Evolutionary conservation across 257 asterid species (phyloP), one percentile per base, ranked within the genome.

Genomic region (Scutellaria galericulata): DNA sequence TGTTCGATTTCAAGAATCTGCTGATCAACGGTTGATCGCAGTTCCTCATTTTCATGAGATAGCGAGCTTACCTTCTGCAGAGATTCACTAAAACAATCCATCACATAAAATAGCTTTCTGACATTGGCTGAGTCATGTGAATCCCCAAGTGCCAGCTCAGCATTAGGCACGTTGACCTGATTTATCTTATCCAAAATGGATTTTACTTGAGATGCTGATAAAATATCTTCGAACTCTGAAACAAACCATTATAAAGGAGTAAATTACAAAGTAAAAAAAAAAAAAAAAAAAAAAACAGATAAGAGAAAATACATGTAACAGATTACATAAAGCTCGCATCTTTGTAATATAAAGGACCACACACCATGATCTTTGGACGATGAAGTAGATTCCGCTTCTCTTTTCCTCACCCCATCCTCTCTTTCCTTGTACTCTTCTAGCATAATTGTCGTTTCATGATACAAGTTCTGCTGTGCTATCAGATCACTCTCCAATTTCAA

Each of bases 181-280:
- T 79, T 84, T 68, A 92, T 73, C 85, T 92, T 92, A 59, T 86
- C 86, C 71, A 88, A 77, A 71, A 94, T 82, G 76, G 84, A 83
- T 62, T 80, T 84, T 58, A 86, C 68, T 80, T 89, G 85, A 64
- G 96, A 83, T 56, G 85, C 78, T 62, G 97, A 85, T 71, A 91
- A 81, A 46, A 81, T 68, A 66, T 74, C 90, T 75, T 84, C 87
- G 70, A 64, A 18, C 75, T 88, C 99, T 94, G 88, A 73, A 90
- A 78, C 66, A 84, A 75, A 64, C 71, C 73, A 70, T 40, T 22
- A 76, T 59, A 57, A 51, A 1, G 55, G 40, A 44, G 50, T 52
- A 45, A 73, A 60, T 53, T 61, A 63, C 63, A 58, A 60, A 64
- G 48, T 52, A 44, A 24, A 53, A 66, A 62, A 74, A 64, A 79